Evolutionary conservation across 495 filamentous ascomycete species (phyloP).

Genomic region (Lophium mytilinum): DNA sequence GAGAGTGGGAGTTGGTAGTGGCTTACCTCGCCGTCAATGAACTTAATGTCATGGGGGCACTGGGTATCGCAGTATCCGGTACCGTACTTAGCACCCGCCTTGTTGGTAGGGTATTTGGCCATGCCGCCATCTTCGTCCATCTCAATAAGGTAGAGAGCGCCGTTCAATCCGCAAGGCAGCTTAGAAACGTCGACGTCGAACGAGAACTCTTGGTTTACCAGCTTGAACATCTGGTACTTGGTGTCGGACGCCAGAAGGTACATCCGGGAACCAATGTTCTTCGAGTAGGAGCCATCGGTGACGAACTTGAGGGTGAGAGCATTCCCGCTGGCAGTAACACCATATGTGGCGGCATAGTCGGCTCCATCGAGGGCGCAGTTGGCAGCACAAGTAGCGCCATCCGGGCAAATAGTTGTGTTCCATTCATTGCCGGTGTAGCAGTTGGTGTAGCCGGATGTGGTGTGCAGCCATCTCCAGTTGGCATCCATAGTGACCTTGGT

Average conservation of each 20-base stretch:
- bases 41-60: constrained; percentile 45
- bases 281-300: constrained; percentile 21
- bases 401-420: constrained; percentile 30
- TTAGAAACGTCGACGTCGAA: constrained; percentile 58
- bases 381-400: constrained; percentile 33
- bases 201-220: constrained; percentile 51
- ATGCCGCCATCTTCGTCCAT: constrained; percentile 51
- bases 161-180: constrained; percentile 59
- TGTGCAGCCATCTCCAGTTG: constrained; percentile 35
- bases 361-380: constrained; percentile 36
- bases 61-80: constrained; percentile 67
- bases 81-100: constrained; percentile 55
- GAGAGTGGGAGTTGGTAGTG: background rate
- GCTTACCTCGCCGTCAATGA: constrained; percentile 50
- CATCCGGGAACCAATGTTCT: constrained; percentile 43
- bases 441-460: constrained; percentile 8
- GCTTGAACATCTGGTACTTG: constrained; percentile 53
- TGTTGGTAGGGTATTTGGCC: constrained; percentile 41
- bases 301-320: constrained; percentile 27
- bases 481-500: constrained; percentile 45
- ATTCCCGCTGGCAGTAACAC: constrained; percentile 24
- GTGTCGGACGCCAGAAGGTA: constrained; percentile 51
- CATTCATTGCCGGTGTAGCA: constrained; percentile 17
- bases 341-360: constrained; percentile 27
- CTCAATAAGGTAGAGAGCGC: constrained; percentile 58